phyloP scores from a whole-genome alignment of 257 asterid species.

The Lycium ferocissimum region DNA sequence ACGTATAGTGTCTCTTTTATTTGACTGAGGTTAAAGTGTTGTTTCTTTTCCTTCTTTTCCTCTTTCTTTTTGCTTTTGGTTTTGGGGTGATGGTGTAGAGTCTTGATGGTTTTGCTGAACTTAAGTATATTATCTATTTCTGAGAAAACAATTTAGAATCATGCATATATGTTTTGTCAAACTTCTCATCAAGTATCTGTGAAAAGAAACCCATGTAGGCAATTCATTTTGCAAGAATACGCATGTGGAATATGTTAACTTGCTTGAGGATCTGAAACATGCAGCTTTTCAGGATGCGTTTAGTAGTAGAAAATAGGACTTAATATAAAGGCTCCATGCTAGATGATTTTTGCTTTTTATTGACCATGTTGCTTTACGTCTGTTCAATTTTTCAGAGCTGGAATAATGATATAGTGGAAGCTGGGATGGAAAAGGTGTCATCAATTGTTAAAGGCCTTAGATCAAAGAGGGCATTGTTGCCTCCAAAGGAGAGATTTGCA shows the following conservation, averaged over 20 bases:
- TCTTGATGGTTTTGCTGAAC: background rate
- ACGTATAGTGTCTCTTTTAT: background rate
- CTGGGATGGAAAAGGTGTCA: constrained; percentile 74
- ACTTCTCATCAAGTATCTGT: background rate
- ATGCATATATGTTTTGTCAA: too few relatives aligned
- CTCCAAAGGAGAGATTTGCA: constrained; percentile 74
- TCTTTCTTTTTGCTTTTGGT: constrained; percentile 12
- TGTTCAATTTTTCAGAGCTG: constrained; percentile 58
- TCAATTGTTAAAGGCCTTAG: constrained; percentile 75
- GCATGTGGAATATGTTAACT: constrained; percentile 11
- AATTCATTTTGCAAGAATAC: background rate
- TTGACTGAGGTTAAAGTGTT: background rate
- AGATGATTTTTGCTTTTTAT: background rate
- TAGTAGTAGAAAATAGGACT: constrained; percentile 10
- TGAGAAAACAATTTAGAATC: constrained; percentile 5
- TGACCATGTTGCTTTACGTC: constrained; percentile 27
- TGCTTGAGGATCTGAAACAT: constrained; percentile 19
- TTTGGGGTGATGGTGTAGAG: background rate
- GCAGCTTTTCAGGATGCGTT: background rate
- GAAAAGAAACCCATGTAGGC: background rate
- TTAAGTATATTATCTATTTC: background rate
- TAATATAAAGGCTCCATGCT: background rate
- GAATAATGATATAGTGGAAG: constrained; percentile 72
- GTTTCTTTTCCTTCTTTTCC: background rate
- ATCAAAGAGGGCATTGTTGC: constrained; percentile 72